A percentile compares a stretch with the other conserved stretches of the same genome.
Conservation (phyloP, 1,139 yeast genomes). For the Nakaseomyces nivariensis region DNA sequence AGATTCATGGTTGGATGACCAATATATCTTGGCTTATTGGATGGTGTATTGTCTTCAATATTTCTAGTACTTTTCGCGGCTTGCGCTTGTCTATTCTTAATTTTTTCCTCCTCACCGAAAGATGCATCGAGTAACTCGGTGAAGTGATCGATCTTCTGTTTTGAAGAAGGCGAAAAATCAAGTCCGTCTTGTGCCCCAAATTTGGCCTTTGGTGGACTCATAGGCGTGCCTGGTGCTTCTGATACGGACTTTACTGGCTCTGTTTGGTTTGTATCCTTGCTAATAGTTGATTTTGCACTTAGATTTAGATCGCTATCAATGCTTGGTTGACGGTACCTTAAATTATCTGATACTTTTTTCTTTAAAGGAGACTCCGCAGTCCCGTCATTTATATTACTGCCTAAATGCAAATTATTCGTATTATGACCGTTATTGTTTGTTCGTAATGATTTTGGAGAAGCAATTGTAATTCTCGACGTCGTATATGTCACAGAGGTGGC, state of each 20-base stretch:
- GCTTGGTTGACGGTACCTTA: neutral
- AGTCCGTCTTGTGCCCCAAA: conserved; percentile 5
- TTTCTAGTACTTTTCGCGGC: neutral
- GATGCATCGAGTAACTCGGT: conserved; percentile 21
- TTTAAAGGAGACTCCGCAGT: conserved; percentile 6
- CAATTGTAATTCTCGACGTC: conserved; percentile 28
- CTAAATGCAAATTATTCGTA: neutral
- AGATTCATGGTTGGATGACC: neutral
- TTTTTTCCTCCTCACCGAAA: conserved; percentile 15
- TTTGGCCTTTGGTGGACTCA: neutral
- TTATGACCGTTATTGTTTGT: neutral
- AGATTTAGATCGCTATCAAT: neutral
- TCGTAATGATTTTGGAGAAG: conserved; percentile 14
- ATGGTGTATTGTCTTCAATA: neutral
- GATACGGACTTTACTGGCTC: neutral
- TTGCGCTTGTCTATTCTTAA: neutral
- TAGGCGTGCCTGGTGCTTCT: neutral
- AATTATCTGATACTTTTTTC: neutral
- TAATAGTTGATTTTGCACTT: neutral
- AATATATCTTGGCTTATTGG: neutral
- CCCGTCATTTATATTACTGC: neutral
- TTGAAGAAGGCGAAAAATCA: conserved; percentile 23
- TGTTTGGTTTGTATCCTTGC: neutral
- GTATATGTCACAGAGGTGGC: conserved; percentile 29
- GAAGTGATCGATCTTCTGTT: conserved; percentile 18